These are phyloP conservation scores for Paramecium sonneborni DNA, from an alignment of 73 alveolate species.

Conservation along the genomic window DNA sequence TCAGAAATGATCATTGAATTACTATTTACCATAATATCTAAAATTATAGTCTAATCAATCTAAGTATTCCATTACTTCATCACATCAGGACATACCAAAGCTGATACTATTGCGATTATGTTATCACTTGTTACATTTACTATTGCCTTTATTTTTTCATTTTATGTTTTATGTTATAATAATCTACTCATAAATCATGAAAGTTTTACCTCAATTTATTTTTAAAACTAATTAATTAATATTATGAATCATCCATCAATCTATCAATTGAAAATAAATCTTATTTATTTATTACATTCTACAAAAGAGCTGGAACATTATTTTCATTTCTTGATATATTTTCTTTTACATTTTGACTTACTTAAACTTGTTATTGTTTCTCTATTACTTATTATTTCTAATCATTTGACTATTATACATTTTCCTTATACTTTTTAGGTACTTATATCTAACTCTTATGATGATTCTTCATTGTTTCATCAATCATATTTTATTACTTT, in stretches of 20 bases:
- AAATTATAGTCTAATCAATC: neutral
- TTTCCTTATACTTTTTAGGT: neutral
- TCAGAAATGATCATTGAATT: neutral
- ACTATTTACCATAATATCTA: neutral
- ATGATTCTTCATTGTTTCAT: neutral
- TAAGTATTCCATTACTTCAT: constrained; percentile 40
- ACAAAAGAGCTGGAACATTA: neutral
- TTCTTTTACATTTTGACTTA: neutral
- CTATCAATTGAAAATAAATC: neutral
- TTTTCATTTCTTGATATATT: neutral
- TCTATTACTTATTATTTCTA: neutral
- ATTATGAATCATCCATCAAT: constrained; percentile 24
- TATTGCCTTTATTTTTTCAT: neutral
- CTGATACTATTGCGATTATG: neutral
- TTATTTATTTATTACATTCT: neutral
- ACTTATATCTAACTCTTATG: neutral
- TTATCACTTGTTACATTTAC: neutral
- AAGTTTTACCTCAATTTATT: constrained; percentile 33
- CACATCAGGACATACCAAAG: neutral
- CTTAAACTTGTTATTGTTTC: neutral
- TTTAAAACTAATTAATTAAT: neutral
- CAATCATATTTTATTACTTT: neutral
- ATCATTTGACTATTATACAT: neutral
- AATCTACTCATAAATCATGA: neutral
- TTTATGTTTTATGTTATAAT: neutral